These are phyloP conservation scores for Boletus sp. DNA, from an alignment of 768 basidiomycete species.

Conservation along the genomic window DNA sequence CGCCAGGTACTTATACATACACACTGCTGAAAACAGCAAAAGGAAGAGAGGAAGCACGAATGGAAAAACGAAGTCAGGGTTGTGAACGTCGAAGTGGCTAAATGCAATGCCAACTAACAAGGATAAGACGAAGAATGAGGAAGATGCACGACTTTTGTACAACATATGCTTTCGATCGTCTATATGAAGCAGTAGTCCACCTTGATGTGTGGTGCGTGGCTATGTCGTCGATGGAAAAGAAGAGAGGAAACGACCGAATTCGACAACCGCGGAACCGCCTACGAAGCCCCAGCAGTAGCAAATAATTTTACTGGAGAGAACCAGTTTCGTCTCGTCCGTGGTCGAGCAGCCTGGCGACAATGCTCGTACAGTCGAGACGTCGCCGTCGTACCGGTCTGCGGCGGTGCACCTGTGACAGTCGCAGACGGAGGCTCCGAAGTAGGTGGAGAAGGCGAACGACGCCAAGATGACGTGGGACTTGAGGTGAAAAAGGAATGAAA, in stretches of 20 bases:
- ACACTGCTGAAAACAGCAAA: slow-evolving; percentile 18
- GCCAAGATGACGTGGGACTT: slow-evolving; percentile 33
- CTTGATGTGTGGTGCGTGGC: slow-evolving; percentile 1
- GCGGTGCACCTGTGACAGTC: slow-evolving; percentile 30
- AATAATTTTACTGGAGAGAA: slow-evolving; percentile 55
- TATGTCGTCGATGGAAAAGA: slow-evolving; percentile 1
- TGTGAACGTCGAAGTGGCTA: slow-evolving; percentile 29
- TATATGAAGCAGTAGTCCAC: slow-evolving; percentile 6
- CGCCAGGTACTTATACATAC: slow-evolving; percentile 36
- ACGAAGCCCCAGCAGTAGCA: slow-evolving; percentile 39
- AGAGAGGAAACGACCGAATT: slow-evolving; percentile 1
- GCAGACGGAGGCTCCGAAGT: slow-evolving; percentile 31
- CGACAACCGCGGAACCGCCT: slow-evolving; percentile 11
- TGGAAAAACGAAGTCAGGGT: slow-evolving; percentile 13
- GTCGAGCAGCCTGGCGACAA: slow-evolving; percentile 34
- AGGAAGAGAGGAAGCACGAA: neutral
- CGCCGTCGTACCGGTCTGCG: slow-evolving; percentile 9
- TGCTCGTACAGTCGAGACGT: slow-evolving; percentile 31
- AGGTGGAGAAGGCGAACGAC: slow-evolving; percentile 42
- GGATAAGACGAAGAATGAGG: slow-evolving; percentile 11
- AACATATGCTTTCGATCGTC: slow-evolving; percentile 23
- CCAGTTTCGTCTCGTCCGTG: slow-evolving; percentile 50
- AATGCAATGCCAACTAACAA: slow-evolving; percentile 22
- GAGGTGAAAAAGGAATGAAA: slow-evolving; percentile 38
- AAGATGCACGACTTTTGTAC: slow-evolving; percentile 20